Base-by-base conservation (phyloP, 768 basidiomycete species). In the Pleurotus ostreatus region DNA sequence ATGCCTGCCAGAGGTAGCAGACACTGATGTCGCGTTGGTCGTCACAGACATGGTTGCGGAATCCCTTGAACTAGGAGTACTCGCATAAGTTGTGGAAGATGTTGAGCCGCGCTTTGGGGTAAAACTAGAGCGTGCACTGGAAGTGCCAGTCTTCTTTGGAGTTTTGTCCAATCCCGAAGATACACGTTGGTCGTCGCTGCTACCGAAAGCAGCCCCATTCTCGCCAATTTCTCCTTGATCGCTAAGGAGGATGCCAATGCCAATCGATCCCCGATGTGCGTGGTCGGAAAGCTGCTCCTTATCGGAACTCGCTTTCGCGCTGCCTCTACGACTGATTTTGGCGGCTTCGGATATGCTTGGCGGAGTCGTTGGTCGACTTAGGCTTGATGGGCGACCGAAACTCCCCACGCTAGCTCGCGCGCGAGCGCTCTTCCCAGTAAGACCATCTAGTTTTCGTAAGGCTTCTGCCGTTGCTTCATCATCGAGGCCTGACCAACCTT, bases 381-480 rank as follows among this genome's bases (percentile, higher is more conserved):
- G 73, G 63, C 78, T 80, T 6, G 81, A 78, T 43, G 84, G 78
- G 16, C 86, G 83, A 59, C 86, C 84, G 48, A 88, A 78, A 67
- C 86, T 92, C 48, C 79, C 79, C 56, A 92, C 75, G 62, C 92
- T 93, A 3, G 89, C 86, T 22, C 92, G 82, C 9, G 89, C 83
- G 47, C 89, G 82, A 8, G 88, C 83, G 38, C 80, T 85, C 66
- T 88, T 90, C 1, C 87, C 87, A 9, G 82, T 82, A 9, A 97
- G 68, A 0, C 96, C 96, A 64, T 99, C 96, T 22, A 99, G 72
- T 71, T 96, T 97, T 55, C 94, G 83, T 37, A 99, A 76, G 7
- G 93, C 92, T 63, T 96, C 94, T 5, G 84, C 90, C 5, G 96
- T 94, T 13, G 88, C 87, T 63, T 91, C 86, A 65, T 95, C 92